These are phyloP conservation scores for Malania oleifera DNA, from an alignment of 164 flowering plant species.

Conservation along the genomic window DNA sequence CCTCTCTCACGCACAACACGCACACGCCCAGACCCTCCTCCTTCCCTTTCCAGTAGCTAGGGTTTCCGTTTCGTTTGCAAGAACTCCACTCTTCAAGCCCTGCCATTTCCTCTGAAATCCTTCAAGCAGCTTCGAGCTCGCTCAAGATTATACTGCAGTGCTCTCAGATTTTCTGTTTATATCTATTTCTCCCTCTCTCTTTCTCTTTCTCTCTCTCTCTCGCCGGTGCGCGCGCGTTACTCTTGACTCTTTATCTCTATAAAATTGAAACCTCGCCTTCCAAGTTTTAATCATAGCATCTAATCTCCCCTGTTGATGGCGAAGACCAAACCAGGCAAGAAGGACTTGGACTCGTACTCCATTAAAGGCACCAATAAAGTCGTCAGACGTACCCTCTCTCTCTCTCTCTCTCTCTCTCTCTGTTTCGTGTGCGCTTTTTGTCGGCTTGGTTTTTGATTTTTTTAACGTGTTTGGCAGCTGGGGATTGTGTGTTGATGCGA, in stretches of 20 bases:
- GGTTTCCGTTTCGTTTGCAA: constrained; percentile 4
- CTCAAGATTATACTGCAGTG: too few relatives aligned
- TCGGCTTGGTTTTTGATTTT: not conserved
- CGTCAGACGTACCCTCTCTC: constrained; percentile 22
- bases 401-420: not conserved
- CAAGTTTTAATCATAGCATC: too few relatives aligned
- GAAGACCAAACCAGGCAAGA: constrained; percentile 36
- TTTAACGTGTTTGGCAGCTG: constrained; percentile 29
- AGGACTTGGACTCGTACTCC: constrained; percentile 32
- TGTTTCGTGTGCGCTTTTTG: not conserved
- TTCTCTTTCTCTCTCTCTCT: not conserved
- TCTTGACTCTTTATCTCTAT: too few relatives aligned
- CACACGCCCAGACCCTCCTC: too few relatives aligned
- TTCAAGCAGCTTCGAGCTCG: not conserved
- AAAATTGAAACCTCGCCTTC: too few relatives aligned
- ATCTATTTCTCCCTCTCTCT: too few relatives aligned
- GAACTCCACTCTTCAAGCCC: not conserved
- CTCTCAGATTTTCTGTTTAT: too few relatives aligned
- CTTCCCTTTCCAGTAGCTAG: constrained; percentile 1
- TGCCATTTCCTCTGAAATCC: not conserved
- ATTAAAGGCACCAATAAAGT: constrained; percentile 43
- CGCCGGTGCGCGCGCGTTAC: not conserved
- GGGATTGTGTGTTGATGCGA: constrained; percentile 71
- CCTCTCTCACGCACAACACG: too few relatives aligned
- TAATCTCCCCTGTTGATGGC: constrained; percentile 18